phyloP scores from a whole-genome alignment of 176 grass and related monocot species.

The Triticum timopheevii region DNA sequence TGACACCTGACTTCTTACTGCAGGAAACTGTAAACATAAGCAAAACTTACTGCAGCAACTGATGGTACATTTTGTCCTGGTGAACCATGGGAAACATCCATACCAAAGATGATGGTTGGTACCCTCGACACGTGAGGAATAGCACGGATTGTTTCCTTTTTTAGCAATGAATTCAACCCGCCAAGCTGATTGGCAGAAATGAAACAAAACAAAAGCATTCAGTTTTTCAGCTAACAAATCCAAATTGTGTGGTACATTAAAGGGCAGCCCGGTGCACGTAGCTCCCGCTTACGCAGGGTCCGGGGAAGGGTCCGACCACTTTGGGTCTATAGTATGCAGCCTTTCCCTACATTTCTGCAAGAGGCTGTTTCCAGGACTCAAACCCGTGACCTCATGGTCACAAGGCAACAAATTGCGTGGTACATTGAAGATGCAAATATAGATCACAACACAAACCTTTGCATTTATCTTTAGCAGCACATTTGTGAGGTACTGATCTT shows the following conservation, averaged over 20 bases:
- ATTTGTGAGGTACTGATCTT: slow-evolving; percentile 68
- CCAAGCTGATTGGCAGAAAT: slow-evolving; percentile 39
- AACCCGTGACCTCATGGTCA: too few species aligned
- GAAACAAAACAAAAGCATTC: neutral
- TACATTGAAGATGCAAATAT: neutral
- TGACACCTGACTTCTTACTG: neutral
- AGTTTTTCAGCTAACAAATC: neutral
- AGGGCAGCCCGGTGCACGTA: too few species aligned
- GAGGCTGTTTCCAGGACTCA: too few species aligned
- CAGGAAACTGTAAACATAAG: neutral
- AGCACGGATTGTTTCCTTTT: slow-evolving; percentile 26
- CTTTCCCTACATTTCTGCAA: too few species aligned
- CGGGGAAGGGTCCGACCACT: too few species aligned
- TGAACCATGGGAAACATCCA: slow-evolving; percentile 67
- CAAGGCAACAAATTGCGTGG: neutral
- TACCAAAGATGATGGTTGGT: slow-evolving; percentile 64
- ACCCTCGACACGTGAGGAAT: slow-evolving; percentile 42
- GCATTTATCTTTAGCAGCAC: slow-evolving; percentile 70
- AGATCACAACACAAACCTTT: slow-evolving; percentile 34
- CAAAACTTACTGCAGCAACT: slow-evolving; percentile 49
- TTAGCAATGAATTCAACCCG: slow-evolving; percentile 58
- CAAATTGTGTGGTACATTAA: neutral
- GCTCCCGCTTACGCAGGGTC: too few species aligned
- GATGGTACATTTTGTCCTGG: slow-evolving; percentile 51
- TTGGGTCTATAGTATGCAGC: too few species aligned